Base-by-base conservation (phyloP, 192 early-diverging fungal species). In the Rhizophagus prolifer region DNA sequence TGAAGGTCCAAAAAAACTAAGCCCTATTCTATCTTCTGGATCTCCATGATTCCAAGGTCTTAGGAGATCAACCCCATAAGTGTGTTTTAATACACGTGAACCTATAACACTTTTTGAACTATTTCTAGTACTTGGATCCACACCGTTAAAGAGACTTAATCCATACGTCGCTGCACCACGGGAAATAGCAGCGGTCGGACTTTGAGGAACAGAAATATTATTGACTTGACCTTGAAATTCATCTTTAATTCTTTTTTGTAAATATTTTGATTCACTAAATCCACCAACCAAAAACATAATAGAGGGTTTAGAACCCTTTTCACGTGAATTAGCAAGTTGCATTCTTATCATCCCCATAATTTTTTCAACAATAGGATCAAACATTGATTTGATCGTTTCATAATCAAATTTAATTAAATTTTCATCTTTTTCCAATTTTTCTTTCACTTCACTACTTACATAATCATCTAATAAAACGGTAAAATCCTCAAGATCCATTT, bases 141-240 rank as follows among this genome's bases (percentile, higher is more conserved):
- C 82, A 9, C 85, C 87, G 0, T 82, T 86, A 36, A 54, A 21
- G 36, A 38, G 36, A 21, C 16, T 6, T 54, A 21, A 5, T 1
- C 50, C 50, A 54, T 54, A 54, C 16, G 21, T 54, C 6, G 50
- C 16, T 54, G 50, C 50, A 16, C 87, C 87, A 70, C 84, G 81
- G 10, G 86, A 84, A 9, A 88, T 85, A 9, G 87, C 86, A 47
- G 85, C 59, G 23, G 83, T 86, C 54, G 84, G 81, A 68, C 82
- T 78, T 23, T 80, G 81, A 26, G 87, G 87, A 25, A 86, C 50
- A 21, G 14, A 54, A 54, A 54, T 54, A 54, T 54, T 54, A 54
- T 44, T 2, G 12, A 44, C 41, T 2, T 80, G 79, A 41, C 70
- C 65, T 19, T 5, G 16, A 54, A 54, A 54, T 21, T 21, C 16